phyloP scores from a whole-genome alignment of 2,329 filamentous ascomycete genomes.

The Penicillium polonicum region DNA sequence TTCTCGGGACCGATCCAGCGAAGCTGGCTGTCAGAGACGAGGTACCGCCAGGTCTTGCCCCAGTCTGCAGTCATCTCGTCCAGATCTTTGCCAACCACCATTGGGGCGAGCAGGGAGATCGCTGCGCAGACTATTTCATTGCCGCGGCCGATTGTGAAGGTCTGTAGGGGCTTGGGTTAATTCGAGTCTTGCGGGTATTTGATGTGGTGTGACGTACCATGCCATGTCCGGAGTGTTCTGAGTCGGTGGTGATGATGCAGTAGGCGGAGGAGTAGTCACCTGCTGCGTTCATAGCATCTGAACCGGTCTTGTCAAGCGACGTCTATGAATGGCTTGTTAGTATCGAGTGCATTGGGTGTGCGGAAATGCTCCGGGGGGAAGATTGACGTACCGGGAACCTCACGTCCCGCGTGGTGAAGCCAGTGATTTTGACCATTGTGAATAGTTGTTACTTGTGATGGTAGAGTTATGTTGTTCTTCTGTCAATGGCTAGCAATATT shows the following conservation, averaged over 20 bases:
- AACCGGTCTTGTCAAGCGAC: slow-evolving; percentile 94
- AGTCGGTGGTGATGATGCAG: slow-evolving; percentile 83
- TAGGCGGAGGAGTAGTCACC: slow-evolving; percentile 94
- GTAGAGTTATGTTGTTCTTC: background rate
- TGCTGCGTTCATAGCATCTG: slow-evolving; percentile 93
- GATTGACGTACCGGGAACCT: slow-evolving; percentile 60
- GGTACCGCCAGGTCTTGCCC: slow-evolving; percentile 85
- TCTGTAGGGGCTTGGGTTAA: slow-evolving; percentile 25
- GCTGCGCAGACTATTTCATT: slow-evolving; percentile 90
- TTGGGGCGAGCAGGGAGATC: slow-evolving; percentile 73
- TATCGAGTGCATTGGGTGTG: background rate
- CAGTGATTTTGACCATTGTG: slow-evolving; percentile 65
- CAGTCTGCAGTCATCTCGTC: slow-evolving; percentile 75
- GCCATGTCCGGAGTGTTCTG: slow-evolving; percentile 45
- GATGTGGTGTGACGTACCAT: slow-evolving; percentile 36
- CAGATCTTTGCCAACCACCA: slow-evolving; percentile 72
- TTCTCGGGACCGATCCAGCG: slow-evolving; percentile 95
- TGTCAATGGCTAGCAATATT: slow-evolving; percentile 10
- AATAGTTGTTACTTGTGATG: slow-evolving; percentile 1
- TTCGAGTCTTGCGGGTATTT: background rate
- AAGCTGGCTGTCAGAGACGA: slow-evolving; percentile 87
- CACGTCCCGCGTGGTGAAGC: slow-evolving; percentile 70
- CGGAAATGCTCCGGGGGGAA: background rate
- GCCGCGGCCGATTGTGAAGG: slow-evolving; percentile 61
- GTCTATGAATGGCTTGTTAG: slow-evolving; percentile 51